These are phyloP conservation scores for Calonectria hawksworthii DNA, from an alignment of 2,329 filamentous ascomycete species.

Conservation along the genomic window DNA sequence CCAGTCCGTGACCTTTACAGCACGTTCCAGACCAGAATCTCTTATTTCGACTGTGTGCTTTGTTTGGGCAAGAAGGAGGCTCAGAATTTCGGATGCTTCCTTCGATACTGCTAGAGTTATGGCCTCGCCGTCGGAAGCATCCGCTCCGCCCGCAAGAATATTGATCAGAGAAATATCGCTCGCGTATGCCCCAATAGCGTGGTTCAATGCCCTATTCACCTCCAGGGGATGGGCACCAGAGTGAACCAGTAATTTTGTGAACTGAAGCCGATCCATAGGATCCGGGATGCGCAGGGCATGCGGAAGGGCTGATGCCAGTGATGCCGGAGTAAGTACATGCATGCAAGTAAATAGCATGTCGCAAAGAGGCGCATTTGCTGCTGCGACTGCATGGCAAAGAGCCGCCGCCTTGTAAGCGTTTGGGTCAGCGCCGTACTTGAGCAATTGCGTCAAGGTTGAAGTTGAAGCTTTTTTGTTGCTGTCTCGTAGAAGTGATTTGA, in stretches of 20 bases:
- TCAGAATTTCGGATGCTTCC: slow-evolving; percentile 61
- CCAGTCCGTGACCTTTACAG: slow-evolving; percentile 57
- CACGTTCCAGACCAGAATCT: slow-evolving; percentile 58
- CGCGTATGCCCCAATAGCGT: slow-evolving; percentile 62
- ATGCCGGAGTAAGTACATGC: slow-evolving; percentile 54
- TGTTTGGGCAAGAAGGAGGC: slow-evolving; percentile 57
- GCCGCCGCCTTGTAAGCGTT: slow-evolving; percentile 66
- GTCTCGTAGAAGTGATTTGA: slow-evolving; percentile 59
- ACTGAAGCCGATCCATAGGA: slow-evolving; percentile 64
- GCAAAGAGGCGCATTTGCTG: slow-evolving; percentile 59
- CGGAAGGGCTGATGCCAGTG: slow-evolving; percentile 65
- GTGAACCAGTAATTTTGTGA: slow-evolving; percentile 64
- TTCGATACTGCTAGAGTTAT: slow-evolving; percentile 61
- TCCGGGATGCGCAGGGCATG: slow-evolving; percentile 66
- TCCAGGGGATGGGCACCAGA: slow-evolving; percentile 63
- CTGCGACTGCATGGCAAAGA: slow-evolving; percentile 64
- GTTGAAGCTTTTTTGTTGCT: slow-evolving; percentile 55
- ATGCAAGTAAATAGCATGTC: slow-evolving; percentile 62
- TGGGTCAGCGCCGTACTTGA: slow-evolving; percentile 67
- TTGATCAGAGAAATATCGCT: slow-evolving; percentile 64
- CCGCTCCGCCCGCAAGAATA: slow-evolving; percentile 60
- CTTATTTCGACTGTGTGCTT: slow-evolving; percentile 55
- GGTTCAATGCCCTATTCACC: slow-evolving; percentile 65
- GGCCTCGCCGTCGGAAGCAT: slow-evolving; percentile 65
- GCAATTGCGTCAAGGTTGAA: slow-evolving; percentile 60